Base-by-base conservation (phyloP, 1,139 yeast genomes). In the Candida smagusa region DNA sequence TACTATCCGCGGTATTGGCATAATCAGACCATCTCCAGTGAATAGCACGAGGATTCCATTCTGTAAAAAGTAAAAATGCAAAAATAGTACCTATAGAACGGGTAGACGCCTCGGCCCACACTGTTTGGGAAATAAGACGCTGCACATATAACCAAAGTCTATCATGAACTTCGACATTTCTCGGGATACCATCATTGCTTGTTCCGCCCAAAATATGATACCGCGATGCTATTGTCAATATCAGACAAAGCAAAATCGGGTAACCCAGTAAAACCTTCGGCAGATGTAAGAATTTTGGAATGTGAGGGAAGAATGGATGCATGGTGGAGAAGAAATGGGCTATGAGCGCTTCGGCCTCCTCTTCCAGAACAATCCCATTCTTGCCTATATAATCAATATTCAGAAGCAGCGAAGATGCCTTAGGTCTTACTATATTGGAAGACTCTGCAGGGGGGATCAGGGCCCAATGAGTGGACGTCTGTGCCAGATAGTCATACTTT, bases 11-110 rank as follows among this genome's bases (percentile, higher is more conserved):
- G 33, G 65, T 61, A 49, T 86, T 87, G 2, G 96, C 96, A 61
- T 87, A 88, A 59, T 89, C 97, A 0, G 81, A 69, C 84, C 90
- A 83, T 45, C 89, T 65, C 81, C 89, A 84, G 58, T 89, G 96
- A 44, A 89, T 88, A 5, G 96, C 96, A 38, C 96, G 67, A 2
- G 96, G 96, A 51, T 88, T 88, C 97, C 97, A 89, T 57, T 89
- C 96, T 0, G 96, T 86, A 49, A 89, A 83, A n/a, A 90, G 63
- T 34, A 89, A 63, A 54, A 89, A 87, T 1, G 96, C 90, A 49
- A 84, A 74, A 6, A 88, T 82, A 0, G 96, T 88, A 1, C 96
- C 96, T 6, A 88, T 77, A 0, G 94, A 83, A 45, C 96, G 66
- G 4, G 95, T 84, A 42, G 89, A 81, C 0, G 96, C 95, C 56